Conservation (phyloP, 768 basidiomycete genomes). For the Tricholoma furcatifolium region DNA sequence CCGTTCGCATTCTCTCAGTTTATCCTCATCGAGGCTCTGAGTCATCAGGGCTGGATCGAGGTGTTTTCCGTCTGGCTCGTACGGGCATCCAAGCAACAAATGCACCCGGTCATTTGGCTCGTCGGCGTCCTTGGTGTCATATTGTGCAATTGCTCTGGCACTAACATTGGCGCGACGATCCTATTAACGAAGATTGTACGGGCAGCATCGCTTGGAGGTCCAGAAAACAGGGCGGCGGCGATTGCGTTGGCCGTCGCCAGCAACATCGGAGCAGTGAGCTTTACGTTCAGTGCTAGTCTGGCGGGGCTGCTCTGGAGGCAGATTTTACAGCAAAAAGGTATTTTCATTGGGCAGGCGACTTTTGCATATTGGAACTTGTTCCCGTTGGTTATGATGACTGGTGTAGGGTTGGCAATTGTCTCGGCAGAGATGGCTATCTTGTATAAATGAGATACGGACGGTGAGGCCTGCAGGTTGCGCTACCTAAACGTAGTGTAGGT, state of each 20-base stretch:
- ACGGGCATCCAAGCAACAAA: conserved; percentile 38
- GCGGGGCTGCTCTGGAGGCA: conserved; percentile 84
- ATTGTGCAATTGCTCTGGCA: conserved; percentile 80
- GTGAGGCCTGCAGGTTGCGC: neutral
- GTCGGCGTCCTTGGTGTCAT: conserved; percentile 72
- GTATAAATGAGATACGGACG: conserved; percentile 18
- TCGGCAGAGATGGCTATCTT: conserved; percentile 73
- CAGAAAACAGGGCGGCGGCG: conserved; percentile 52
- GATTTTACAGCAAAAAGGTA: conserved; percentile 73
- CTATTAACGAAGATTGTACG: conserved; percentile 79
- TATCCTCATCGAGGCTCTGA: conserved; percentile 85
- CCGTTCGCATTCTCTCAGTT: conserved; percentile 96
- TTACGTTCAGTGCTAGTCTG: conserved; percentile 85
- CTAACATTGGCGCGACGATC: conserved; percentile 91
- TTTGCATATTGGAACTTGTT: conserved; percentile 76
- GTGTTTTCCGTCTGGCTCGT: conserved; percentile 74
- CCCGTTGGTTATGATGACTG: conserved; percentile 65
- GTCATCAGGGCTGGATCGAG: conserved; percentile 83
- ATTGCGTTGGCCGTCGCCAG: conserved; percentile 81
- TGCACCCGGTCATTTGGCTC: conserved; percentile 57
- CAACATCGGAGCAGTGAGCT: conserved; percentile 89
- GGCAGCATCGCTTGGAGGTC: conserved; percentile 37
- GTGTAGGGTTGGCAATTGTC: conserved; percentile 66
- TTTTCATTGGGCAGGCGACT: conserved; percentile 52
- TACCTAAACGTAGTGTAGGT: too few relatives aligned